phyloP scores from a whole-genome alignment of 345 rosid genomes.

The Ceriops decandra region DNA sequence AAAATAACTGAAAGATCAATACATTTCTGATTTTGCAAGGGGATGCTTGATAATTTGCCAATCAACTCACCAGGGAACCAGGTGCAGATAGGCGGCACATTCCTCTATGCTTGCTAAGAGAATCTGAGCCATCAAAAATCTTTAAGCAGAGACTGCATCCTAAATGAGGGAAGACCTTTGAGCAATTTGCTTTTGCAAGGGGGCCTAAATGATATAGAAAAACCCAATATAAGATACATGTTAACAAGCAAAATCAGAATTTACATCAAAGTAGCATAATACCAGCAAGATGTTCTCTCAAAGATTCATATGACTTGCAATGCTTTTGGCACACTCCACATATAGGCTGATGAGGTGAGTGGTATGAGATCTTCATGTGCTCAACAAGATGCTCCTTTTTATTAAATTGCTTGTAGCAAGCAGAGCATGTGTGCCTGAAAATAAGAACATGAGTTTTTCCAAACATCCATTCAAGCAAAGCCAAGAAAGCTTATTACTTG shows the following conservation, averaged over 20 bases:
- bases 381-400: conserved; percentile 68
- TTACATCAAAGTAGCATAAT: conserved; percentile 5
- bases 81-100: conserved; percentile 45
- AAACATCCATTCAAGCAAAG: background rate
- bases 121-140: conserved; percentile 38
- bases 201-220: conserved; percentile 32
- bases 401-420: conserved; percentile 72
- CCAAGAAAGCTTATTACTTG: background rate
- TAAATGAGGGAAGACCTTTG: conserved; percentile 36
- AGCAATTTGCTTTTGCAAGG: conserved; percentile 44
- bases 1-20: background rate
- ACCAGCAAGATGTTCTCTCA: conserved; percentile 67
- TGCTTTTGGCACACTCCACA: conserved; percentile 70
- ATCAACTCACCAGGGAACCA: conserved; percentile 46
- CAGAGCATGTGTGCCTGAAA: conserved; percentile 60
- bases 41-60: background rate
- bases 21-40: background rate
- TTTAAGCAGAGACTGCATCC: conserved; percentile 62
- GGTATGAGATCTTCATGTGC: conserved; percentile 73
- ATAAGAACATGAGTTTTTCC: background rate
- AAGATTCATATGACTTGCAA: conserved; percentile 63
- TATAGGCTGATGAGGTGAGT: conserved; percentile 67
- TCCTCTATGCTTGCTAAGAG: conserved; percentile 41
- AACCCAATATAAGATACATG: background rate
- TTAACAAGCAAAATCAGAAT: background rate